phyloP scores from a whole-genome alignment of 306 rosid species.

The Cucurbita ficifolia region DNA sequence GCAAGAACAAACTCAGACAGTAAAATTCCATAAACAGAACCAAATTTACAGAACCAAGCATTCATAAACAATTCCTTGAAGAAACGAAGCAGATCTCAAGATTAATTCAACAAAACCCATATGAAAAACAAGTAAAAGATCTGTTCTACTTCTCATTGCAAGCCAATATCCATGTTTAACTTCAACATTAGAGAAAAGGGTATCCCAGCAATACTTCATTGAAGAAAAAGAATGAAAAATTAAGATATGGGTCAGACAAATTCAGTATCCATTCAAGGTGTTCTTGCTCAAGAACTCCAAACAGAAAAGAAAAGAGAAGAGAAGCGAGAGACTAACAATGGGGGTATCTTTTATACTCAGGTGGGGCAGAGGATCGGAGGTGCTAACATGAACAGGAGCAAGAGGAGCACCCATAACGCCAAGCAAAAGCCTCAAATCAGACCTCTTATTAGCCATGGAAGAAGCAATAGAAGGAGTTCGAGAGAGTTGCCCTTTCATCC shows the following conservation, averaged over 20 bases:
- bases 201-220: neutral
- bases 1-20: neutral
- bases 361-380: constrained; percentile 74
- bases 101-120: neutral
- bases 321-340: constrained; percentile 40
- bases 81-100: neutral
- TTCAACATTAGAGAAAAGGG: neutral
- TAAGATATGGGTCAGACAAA: neutral
- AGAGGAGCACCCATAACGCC: constrained; percentile 99
- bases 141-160: neutral
- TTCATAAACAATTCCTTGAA: neutral
- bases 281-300: neutral
- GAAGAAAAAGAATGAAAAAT: neutral
- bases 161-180: neutral
- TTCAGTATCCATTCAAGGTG: neutral
- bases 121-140: neutral
- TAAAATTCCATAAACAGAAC: neutral
- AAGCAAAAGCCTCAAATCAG: constrained; percentile 83
- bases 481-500: constrained; percentile 82
- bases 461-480: constrained; percentile 49
- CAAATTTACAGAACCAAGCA: neutral
- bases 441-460: constrained; percentile 41
- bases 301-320: neutral
- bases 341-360: constrained; percentile 90
- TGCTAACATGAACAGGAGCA: constrained; percentile 66